Conservation (phyloP, 192 early-diverging fungal genomes). For the Coemansia umbellata region DNA sequence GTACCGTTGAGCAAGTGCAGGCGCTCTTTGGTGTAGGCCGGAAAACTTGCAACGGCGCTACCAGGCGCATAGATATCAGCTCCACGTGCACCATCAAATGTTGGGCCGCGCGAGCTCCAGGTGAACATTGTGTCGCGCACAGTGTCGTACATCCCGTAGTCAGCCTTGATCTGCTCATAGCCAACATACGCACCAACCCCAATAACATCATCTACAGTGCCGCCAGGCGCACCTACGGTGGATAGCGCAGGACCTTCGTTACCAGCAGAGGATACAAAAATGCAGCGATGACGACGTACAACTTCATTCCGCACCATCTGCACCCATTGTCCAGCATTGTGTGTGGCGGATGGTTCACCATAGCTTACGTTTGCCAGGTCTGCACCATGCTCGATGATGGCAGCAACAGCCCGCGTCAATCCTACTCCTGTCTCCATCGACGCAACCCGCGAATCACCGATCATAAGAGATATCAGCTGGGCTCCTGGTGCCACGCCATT, state of each 20-base stretch:
- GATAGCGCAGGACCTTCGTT: slow-evolving; percentile 89
- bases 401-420: slow-evolving; percentile 76
- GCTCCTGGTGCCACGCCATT: slow-evolving; percentile 96
- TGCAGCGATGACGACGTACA: slow-evolving; percentile 73
- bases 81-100: slow-evolving; percentile 78
- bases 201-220: slow-evolving; percentile 68
- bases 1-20: slow-evolving; percentile 88
- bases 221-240: slow-evolving; percentile 82
- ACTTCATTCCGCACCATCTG: slow-evolving; percentile 77
- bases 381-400: slow-evolving; percentile 61
- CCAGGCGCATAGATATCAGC: slow-evolving; percentile 84
- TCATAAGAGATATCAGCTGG: slow-evolving; percentile 88
- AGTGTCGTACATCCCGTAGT: slow-evolving; percentile 78
- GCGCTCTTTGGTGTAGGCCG: slow-evolving; percentile 69
- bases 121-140: slow-evolving; percentile 79
- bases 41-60: slow-evolving; percentile 86
- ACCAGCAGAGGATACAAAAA: slow-evolving; percentile 87
- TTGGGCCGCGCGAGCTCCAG: slow-evolving; percentile 87
- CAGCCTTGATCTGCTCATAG: slow-evolving; percentile 77
- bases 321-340: slow-evolving; percentile 77
- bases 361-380: slow-evolving; percentile 86
- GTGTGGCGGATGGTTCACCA: slow-evolving; percentile 72
- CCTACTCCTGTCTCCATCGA: slow-evolving; percentile 82
- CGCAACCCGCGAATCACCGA: slow-evolving; percentile 77
- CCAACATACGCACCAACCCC: slow-evolving; percentile 91